Evolutionary conservation across 2,329 filamentous ascomycete genomes (phyloP).

Genomic region (Fusarium tjaetaba): DNA sequence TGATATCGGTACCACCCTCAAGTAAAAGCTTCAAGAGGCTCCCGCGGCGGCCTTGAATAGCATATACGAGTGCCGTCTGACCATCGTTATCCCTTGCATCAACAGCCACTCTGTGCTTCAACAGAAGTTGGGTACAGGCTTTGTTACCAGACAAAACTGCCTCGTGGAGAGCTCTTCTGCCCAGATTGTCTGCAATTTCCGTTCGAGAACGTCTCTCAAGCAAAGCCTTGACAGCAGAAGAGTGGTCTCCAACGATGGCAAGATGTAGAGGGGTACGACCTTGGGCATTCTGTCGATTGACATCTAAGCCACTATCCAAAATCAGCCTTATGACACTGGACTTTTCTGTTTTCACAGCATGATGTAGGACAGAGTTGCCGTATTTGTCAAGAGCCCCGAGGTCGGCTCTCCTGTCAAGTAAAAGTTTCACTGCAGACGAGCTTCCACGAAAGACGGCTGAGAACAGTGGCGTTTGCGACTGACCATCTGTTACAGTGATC

Average conservation of each 20-base stretch:
- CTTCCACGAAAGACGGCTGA: not conserved
- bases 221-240: not conserved
- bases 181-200: not conserved
- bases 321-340: not conserved
- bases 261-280: not conserved
- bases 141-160: not conserved
- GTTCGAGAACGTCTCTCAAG: not conserved
- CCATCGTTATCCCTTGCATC: not conserved
- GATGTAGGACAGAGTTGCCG: not conserved
- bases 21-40: not conserved
- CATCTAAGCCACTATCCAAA: not conserved
- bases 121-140: not conserved
- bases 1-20: not conserved
- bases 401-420: not conserved
- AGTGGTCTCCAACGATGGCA: not conserved
- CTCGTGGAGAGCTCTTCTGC: slow-evolving; percentile 1
- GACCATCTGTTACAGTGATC: not conserved
- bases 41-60: not conserved
- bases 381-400: not conserved
- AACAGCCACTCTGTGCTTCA: not conserved
- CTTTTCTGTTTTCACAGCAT: not conserved
- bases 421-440: not conserved
- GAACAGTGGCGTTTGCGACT: not conserved
- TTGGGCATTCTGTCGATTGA: not conserved
- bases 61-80: not conserved